Conservation (phyloP, 305 asterid species). For the Fraxinus platypoda region DNA sequence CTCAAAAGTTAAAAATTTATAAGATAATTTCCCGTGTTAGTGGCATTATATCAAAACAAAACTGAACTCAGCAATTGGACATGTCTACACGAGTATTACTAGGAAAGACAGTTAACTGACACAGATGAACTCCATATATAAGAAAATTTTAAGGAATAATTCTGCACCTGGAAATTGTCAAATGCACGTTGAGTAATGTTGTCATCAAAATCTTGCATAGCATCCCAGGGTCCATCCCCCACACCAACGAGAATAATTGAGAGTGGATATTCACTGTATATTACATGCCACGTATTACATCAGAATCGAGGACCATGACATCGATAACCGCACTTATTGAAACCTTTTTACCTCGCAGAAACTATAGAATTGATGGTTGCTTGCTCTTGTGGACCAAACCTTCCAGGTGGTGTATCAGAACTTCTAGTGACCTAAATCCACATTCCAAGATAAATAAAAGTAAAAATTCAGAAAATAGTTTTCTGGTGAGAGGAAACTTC, state of each 20-base stretch:
- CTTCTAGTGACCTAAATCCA: slow-evolving; percentile 63
- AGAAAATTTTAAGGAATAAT: neutral
- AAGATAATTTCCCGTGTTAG: neutral
- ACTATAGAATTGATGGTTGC: slow-evolving; percentile 68
- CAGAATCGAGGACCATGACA: slow-evolving; percentile 18
- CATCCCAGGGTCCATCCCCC: slow-evolving; percentile 97
- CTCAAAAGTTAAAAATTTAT: neutral
- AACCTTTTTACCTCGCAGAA: slow-evolving; percentile 64
- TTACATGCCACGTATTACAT: slow-evolving; percentile 21
- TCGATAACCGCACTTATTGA: neutral
- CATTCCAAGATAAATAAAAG: neutral
- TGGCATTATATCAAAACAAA: neutral
- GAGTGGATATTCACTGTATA: slow-evolving; percentile 75
- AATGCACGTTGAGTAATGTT: slow-evolving; percentile 79
- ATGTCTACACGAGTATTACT: neutral
- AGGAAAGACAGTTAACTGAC: neutral
- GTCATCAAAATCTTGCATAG: slow-evolving; percentile 81
- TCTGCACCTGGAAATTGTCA: slow-evolving; percentile 79
- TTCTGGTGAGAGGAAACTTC: slow-evolving; percentile 6
- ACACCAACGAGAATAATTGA: slow-evolving; percentile 90
- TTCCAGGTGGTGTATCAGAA: slow-evolving; percentile 52
- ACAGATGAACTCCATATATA: neutral
- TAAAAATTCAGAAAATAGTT: neutral
- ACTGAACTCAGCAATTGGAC: neutral
- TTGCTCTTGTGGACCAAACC: slow-evolving; percentile 78